Percentiles rank a stretch among this genome's conserved stretches.
These are phyloP conservation scores for Suillus alpinus DNA, from an alignment of 768 basidiomycete genomes.

Conservation along the genomic window DNA sequence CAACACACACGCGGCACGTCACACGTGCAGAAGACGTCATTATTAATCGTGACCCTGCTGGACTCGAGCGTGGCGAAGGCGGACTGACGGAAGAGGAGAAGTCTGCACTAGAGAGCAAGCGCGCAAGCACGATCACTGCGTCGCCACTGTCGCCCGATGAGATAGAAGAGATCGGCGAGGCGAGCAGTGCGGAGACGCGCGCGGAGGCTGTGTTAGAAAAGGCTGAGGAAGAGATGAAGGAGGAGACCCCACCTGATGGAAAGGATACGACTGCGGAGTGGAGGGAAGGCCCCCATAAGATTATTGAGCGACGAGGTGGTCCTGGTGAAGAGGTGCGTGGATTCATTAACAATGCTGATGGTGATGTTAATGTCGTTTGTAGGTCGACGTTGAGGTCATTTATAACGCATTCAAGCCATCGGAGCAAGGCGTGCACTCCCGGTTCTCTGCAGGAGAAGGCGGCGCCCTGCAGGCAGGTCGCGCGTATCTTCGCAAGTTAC, in stretches of 20 bases:
- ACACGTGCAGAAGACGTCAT: slow-evolving; percentile 73
- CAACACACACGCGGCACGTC: slow-evolving; percentile 71
- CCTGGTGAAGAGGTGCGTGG: slow-evolving; percentile 65
- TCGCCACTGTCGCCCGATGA: slow-evolving; percentile 9
- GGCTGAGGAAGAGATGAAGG: slow-evolving; percentile 21
- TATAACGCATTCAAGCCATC: slow-evolving; percentile 35
- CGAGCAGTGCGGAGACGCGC: slow-evolving; percentile 4
- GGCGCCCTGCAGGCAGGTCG: slow-evolving; percentile 6
- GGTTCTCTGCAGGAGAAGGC: slow-evolving; percentile 1
- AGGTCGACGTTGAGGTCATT: slow-evolving; percentile 67
- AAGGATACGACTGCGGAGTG: slow-evolving; percentile 47
- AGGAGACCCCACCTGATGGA: slow-evolving; percentile 46
- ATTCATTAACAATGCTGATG: slow-evolving; percentile 2
- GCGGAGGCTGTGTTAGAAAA: slow-evolving; percentile 11
- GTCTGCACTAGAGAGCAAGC: slow-evolving; percentile 25
- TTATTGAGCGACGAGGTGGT: slow-evolving; percentile 59
- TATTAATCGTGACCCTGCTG: slow-evolving; percentile 74
- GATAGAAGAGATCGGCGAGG: slow-evolving; percentile 9
- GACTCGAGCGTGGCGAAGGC: slow-evolving; percentile 49
- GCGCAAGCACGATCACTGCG: slow-evolving; percentile 12
- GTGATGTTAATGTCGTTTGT: slow-evolving; percentile 10
- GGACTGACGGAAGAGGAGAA: slow-evolving; percentile 28
- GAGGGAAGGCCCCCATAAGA: slow-evolving; percentile 64
- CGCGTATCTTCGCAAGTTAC: slow-evolving; percentile 13
- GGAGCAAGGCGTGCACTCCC: slow-evolving; percentile 6